These are phyloP conservation scores for Sporothrix schenckii DNA, from an alignment of 2,329 filamentous ascomycete genomes.

Conservation along the genomic window DNA sequence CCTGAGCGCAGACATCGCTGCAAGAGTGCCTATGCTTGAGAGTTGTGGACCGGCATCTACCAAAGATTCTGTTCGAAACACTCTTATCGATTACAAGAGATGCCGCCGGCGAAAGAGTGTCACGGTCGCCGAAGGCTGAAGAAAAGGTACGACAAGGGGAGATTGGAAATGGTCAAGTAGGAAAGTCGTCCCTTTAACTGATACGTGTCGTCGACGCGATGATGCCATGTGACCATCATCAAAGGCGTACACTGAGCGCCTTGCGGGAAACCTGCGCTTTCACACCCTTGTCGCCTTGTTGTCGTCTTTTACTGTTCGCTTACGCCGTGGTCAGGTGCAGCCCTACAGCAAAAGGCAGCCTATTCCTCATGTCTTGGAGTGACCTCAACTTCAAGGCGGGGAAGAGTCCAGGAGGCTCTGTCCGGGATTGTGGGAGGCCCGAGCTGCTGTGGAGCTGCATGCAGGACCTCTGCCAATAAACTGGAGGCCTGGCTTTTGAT, in stretches of 20 bases:
- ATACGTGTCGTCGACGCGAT: background rate
- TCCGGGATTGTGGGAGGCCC: background rate
- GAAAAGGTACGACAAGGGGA: no score
- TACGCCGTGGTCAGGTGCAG: constrained; percentile 2
- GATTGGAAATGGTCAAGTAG: no score
- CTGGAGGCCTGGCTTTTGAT: background rate
- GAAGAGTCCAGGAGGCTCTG: constrained; percentile 11
- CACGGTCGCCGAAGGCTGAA: no score
- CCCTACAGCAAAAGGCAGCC: background rate
- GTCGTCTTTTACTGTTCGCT: background rate
- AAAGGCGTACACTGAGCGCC: background rate
- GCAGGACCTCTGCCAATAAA: background rate
- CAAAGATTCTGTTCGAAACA: no score
- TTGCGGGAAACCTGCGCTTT: background rate
- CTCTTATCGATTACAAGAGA: no score
- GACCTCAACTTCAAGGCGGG: background rate
- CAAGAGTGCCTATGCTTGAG: no score
- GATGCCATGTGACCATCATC: background rate
- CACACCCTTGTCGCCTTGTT: background rate
- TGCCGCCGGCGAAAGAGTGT: no score
- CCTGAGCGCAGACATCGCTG: background rate
- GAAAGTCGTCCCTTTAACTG: background rate
- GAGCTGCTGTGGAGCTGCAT: background rate
- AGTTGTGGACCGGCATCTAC: no score
- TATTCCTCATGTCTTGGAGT: background rate